Conservation (phyloP, 176 grass and related monocot species). For the Triticum timopheevii region DNA sequence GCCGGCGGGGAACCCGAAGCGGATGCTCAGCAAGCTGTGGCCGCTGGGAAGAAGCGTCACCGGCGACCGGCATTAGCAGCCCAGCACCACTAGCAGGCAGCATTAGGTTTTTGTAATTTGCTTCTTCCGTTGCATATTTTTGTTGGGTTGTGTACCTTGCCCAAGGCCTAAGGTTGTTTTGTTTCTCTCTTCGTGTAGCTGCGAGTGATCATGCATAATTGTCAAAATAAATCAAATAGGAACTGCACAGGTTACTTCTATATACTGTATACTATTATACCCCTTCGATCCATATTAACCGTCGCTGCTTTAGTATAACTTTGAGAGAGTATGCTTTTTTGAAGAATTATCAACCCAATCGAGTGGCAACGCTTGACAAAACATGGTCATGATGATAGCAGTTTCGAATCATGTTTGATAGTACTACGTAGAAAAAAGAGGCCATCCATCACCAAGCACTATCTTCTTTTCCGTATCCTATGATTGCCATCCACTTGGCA, state of each 20-base stretch:
- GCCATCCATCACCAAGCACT: conserved; percentile 14
- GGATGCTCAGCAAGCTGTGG: conserved; percentile 82
- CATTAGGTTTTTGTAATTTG: neutral
- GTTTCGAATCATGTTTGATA: neutral
- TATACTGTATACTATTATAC: neutral
- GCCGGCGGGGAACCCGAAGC: conserved; percentile 66
- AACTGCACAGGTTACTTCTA: conserved; percentile 31
- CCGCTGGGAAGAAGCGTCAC: conserved; percentile 53
- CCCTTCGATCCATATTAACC: no score
- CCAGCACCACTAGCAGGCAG: conserved; percentile 18
- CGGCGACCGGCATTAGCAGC: conserved; percentile 45
- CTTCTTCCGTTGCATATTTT: neutral
- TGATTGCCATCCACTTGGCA: conserved; percentile 34
- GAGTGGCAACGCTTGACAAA: neutral
- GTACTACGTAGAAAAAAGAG: neutral
- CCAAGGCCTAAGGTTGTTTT: conserved; percentile 26
- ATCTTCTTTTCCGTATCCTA: neutral
- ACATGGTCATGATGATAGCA: neutral
- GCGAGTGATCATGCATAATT: conserved; percentile 9
- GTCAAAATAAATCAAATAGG: conserved; percentile 40
- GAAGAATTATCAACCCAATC: neutral
- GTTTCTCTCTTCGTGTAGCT: conserved; percentile 28
- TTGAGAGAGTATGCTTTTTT: no score
- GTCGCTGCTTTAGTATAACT: no score
- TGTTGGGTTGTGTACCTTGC: conserved; percentile 14